Evolutionary conservation across 2,329 filamentous ascomycete genomes (phyloP).

Genomic region (Westerdykella ornata): DNA sequence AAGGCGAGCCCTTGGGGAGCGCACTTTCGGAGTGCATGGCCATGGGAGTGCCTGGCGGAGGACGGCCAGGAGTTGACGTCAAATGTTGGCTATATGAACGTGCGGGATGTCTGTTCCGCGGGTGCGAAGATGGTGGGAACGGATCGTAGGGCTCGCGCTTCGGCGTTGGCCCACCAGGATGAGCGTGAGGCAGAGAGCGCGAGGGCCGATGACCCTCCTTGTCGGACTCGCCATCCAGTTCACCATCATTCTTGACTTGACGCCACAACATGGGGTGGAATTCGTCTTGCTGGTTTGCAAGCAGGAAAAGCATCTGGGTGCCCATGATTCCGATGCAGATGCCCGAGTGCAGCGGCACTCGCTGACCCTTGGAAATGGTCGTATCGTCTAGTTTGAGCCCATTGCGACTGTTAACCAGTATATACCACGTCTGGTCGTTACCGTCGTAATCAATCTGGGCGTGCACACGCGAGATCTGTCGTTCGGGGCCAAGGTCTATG

Average conservation of each 20-base stretch:
- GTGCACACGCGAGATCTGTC: conserved; percentile 46
- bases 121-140: conserved; percentile 33
- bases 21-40: conserved; percentile 32
- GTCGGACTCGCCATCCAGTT: conserved; percentile 35
- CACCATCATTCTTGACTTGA: conserved; percentile 44
- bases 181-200: conserved; percentile 28
- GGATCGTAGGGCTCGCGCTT: conserved; percentile 35
- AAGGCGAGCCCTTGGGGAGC: conserved; percentile 42
- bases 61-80: conserved; percentile 34
- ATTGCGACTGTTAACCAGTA: conserved; percentile 85
- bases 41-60: conserved; percentile 29
- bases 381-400: conserved; percentile 76
- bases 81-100: conserved; percentile 29
- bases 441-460: conserved; percentile 45
- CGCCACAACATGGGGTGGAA: conserved; percentile 63
- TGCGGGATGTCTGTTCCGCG: conserved; percentile 26
- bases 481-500: conserved; percentile 65
- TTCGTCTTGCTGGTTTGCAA: conserved; percentile 67
- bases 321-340: conserved; percentile 87
- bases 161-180: conserved; percentile 31
- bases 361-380: conserved; percentile 59
- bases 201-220: conserved; percentile 29
- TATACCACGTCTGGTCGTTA: conserved; percentile 60
- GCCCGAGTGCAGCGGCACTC: conserved; percentile 68
- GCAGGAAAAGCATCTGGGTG: conserved; percentile 97